Conservation (phyloP, 306 rosid genomes). For the Dicorynia guianensis region DNA sequence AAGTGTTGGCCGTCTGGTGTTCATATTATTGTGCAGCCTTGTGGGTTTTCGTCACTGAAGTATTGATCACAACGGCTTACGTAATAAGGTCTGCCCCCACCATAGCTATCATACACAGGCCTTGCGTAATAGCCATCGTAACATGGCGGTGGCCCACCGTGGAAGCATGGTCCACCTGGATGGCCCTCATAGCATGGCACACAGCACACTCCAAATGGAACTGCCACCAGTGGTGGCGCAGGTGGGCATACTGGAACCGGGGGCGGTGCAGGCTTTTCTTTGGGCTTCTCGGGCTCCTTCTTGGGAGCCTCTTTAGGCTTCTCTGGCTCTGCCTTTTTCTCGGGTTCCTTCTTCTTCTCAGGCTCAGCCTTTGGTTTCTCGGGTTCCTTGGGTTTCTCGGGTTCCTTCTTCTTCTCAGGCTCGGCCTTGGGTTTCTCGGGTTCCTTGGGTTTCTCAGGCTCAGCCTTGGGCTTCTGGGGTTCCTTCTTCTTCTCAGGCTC, state of each 20-base stretch:
- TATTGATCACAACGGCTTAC: constrained; percentile 55
- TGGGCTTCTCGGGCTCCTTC: neutral
- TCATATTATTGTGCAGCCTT: constrained; percentile 67
- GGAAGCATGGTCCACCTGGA: constrained; percentile 54
- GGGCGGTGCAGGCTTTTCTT: neutral
- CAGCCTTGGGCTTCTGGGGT: neutral
- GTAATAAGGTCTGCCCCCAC: constrained; percentile 50
- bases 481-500: too few relatives aligned
- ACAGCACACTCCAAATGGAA: constrained; percentile 47
- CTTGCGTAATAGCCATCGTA: constrained; percentile 52
- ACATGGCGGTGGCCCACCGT: constrained; percentile 39
- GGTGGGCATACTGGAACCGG: constrained; percentile 11
- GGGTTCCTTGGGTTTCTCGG: neutral
- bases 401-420: too few relatives aligned
- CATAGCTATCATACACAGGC: constrained; percentile 64
- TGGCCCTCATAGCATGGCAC: constrained; percentile 45
- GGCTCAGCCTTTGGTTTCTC: neutral
- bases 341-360: neutral
- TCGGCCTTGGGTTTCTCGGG: too few relatives aligned
- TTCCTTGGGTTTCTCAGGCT: constrained; percentile 28
- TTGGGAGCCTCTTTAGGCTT: neutral
- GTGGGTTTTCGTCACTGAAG: constrained; percentile 56
- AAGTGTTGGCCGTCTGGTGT: too few relatives aligned
- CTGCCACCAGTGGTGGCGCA: neutral
- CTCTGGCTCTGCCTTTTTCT: neutral